A percentile compares a stretch with the other conserved stretches of the same genome.
Evolutionary conservation across 768 basidiomycete genomes (phyloP).

Genomic region (Russula ochroleuca): DNA sequence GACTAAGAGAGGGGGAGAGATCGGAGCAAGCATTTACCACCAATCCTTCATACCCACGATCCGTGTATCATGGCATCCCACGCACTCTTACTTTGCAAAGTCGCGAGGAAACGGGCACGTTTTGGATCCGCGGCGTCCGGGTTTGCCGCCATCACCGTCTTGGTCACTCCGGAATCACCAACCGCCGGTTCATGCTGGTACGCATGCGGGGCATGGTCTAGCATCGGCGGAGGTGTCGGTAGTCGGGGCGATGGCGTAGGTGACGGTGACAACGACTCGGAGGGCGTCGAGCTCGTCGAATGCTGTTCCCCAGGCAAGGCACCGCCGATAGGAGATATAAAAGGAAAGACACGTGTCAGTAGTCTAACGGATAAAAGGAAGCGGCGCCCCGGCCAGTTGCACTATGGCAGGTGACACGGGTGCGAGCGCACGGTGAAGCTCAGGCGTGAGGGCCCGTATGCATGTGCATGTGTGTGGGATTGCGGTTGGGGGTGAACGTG

Average conservation of each 20-base stretch:
- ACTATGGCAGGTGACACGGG: constrained; percentile 21
- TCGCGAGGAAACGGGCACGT: constrained; percentile 50
- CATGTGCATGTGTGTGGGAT: constrained; percentile 20
- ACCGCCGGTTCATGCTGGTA: constrained; percentile 9
- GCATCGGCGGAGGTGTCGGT: constrained; percentile 20
- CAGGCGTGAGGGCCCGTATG: constrained; percentile 38
- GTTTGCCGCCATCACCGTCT: background rate
- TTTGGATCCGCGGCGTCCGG: constrained; percentile 33
- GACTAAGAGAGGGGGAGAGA: background rate
- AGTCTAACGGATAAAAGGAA: constrained; percentile 3
- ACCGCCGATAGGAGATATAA: background rate
- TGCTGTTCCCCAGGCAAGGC: background rate
- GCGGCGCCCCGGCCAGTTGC: constrained; percentile 18
- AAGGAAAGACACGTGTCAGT: constrained; percentile 18
- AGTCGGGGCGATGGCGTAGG: constrained; percentile 18
- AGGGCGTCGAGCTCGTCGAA: constrained; percentile 14
- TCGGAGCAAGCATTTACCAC: background rate
- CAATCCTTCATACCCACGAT: constrained; percentile 43
- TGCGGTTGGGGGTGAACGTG: constrained; percentile 25
- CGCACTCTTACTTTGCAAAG: constrained; percentile 56
- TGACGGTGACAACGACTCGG: constrained; percentile 18
- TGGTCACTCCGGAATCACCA: constrained; percentile 1
- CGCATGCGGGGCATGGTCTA: constrained; percentile 10
- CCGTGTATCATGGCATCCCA: constrained; percentile 69
- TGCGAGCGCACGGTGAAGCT: constrained; percentile 36